Base-by-base conservation (phyloP, 805 yeast genomes). In the Lachancea meyersii region DNA sequence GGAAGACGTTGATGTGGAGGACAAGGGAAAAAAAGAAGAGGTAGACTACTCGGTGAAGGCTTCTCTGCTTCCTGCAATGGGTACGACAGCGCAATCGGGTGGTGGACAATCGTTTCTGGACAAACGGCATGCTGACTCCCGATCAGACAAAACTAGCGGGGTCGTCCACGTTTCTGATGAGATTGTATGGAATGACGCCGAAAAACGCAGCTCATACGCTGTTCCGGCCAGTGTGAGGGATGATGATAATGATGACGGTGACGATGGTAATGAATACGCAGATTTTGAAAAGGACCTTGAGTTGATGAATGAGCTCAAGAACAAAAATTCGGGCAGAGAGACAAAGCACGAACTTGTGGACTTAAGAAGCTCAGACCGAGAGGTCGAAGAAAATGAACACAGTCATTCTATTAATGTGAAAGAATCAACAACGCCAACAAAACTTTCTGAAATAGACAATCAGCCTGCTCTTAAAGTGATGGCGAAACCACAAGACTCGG, bases 1-100 rank as follows among this genome's bases (percentile, higher is more conserved):
- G 80, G 89, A 84, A 52, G 94, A 85, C 48, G 83, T 84, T 4
- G 72, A 71, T 10, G 44, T 73, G 7, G 60, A 63, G 23, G 45
- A 54, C 0, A 52, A 53, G 33, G 45, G 50, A 9, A 47, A 47
- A 23, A 51, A 54, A 33, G 44, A 48, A 9, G 47, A 47, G 9
- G 44, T 47, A 13, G 63, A 68, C 49, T 69, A 61, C 36, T 71
- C 80, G 2, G 57, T 74, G 8, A 65, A 66, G 36, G 63, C 72
- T 1, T 55, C 70, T 18, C 62, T 70, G n/a, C 50, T 70, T 33
- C 68, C 73, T 53, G 52, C 52, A 20, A 37, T 55, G 19, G 51
- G 47, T 17, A 42, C 31, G 17, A 51, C 20, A 22, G 46, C 16
- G 30, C 45, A 50, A 14, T 33, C 40, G 3, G 54, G 50, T 1